Percentiles rank a stretch among this genome's conserved stretches.
Evolutionary conservation across 1,284 basidiomycete genomes (phyloP).

Genomic region (Phylloporus gajari): DNA sequence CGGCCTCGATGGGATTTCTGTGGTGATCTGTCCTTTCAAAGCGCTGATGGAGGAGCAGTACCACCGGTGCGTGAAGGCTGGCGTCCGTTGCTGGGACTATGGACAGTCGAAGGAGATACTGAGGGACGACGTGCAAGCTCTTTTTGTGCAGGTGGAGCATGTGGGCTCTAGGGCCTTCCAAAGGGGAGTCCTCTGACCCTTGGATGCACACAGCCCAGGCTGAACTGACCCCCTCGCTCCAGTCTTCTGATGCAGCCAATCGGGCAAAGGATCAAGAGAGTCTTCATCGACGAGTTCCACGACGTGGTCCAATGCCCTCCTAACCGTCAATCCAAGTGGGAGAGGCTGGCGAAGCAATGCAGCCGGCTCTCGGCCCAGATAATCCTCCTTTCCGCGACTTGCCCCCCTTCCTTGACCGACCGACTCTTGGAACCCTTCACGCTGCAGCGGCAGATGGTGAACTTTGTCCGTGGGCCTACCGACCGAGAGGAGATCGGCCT

Average conservation of each 20-base stretch:
- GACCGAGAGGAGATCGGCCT: background rate
- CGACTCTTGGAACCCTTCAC: background rate
- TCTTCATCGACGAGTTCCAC: background rate
- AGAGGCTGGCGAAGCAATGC: background rate
- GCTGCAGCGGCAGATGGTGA: background rate
- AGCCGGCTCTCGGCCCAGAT: background rate
- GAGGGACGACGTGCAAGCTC: background rate
- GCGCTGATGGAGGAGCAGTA: slow-evolving; percentile 16
- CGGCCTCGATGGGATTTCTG: background rate
- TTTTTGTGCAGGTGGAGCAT: slow-evolving; percentile 26
- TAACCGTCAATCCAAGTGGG: background rate
- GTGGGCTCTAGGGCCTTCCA: background rate
- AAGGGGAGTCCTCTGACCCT: background rate
- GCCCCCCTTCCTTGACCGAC: background rate
- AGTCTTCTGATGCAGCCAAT: background rate
- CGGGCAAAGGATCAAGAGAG: background rate
- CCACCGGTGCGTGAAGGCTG: background rate
- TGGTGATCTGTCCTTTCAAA: slow-evolving; percentile 16
- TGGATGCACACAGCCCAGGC: no score
- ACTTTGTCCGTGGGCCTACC: background rate
- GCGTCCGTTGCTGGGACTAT: background rate
- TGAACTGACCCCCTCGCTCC: no score
- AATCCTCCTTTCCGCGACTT: background rate
- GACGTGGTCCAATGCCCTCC: background rate
- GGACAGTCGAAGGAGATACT: background rate